Base-by-base conservation (phyloP, 2,329 filamentous ascomycete genomes). In the Metarhizium anisopliae region DNA sequence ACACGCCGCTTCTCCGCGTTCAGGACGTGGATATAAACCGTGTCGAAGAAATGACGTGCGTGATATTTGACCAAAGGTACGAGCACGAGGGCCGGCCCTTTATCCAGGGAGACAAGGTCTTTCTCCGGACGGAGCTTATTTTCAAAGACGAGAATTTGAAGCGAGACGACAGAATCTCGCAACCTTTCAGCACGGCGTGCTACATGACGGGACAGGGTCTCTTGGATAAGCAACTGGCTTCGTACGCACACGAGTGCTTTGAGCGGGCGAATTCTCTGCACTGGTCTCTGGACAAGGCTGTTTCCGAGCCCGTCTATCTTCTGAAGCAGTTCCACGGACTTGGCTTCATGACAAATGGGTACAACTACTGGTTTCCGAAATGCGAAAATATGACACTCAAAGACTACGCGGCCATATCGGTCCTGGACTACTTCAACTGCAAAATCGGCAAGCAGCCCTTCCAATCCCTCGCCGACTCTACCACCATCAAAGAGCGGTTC, bases 161-260 rank as follows among this genome's bases (percentile, higher is more conserved):
- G n/a, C 51, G 42, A 3, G 35, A 35, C 51, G n/a, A 35, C 14
- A 18, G 16, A 11, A 30, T 43, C 36, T 42, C 51, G 6, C 6
- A 42, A 4, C 18, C 43, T 16, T 52, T 53, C 6, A 53, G 51
- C 29, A 18, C 42, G 25, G 51, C 51, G 1, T 53, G 51, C 38
- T 53, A 53, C 40, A 53, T 53, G 51, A 47, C 51, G 6, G 51
- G 40, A n/a, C 51, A 53, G 25, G 29, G 51, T 14, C 42, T 53
- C 6, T 47, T 43, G 14, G 51, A 53, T 20, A 45, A 7, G n/a
- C 36, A 53, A 20, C 42, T 53, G 7, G 51, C 51, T 7, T 32
- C 40, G 6, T 35, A 47, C 16, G 51, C 51, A 13, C 51, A 53
- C 38, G 51, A 29, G 30, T 53, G 51, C 20, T 53, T 45, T 45